Evolutionary conservation across 805 yeast genomes (phyloP), one percentile per base, ranked within the genome.

Genomic region (Saccharomycopsis microspora): DNA sequence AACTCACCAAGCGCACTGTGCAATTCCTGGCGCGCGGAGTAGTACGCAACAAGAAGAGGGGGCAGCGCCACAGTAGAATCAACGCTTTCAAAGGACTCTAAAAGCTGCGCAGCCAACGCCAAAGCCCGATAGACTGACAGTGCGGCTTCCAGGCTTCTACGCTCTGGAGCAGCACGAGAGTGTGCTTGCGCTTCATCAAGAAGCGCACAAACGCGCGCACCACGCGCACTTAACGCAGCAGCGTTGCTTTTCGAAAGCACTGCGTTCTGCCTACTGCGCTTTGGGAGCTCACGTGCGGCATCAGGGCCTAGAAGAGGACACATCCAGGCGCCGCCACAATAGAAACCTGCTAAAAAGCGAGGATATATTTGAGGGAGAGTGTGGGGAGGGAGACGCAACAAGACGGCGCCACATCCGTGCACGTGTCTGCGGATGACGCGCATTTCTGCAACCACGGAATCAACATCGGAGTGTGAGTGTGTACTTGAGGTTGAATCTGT

Each of bases 1-100:
- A 83, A 68, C 32, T 72, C 71, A 3, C 78, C 66, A 33, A 80
- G 66, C 3, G 71, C 59, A 54, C 82, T 77, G 60, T 86, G 89
- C 30, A 85, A 60, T 5, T 74, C 71, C 59, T 87, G 96, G 56
- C 87, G 88, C 42, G 74, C 65, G 52, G 81, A 82, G 57, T 80
- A 75, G 58, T 84, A 87, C 44, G 85, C 94, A n/a, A 81, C 67
- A 4, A 80, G 55, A 3, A 63, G 72, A 57, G 62, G 55, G 11
- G n/a, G 5, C 44, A 28, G 42, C 1, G 11, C 42, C 27, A 19
- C 35, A 5, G 11, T 37, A n/a, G 45, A 32, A 57, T 80, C 87
- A 48, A 80, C 70, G 4, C 82, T 70, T 58, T 80, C 85, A 43
- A 79, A 57, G 10, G 70, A 58, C 56, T 78, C 78, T 50, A 78